These are phyloP conservation scores for Dictyostelium purpureum DNA, from an alignment of 78 protist species.

Conservation along the genomic window DNA sequence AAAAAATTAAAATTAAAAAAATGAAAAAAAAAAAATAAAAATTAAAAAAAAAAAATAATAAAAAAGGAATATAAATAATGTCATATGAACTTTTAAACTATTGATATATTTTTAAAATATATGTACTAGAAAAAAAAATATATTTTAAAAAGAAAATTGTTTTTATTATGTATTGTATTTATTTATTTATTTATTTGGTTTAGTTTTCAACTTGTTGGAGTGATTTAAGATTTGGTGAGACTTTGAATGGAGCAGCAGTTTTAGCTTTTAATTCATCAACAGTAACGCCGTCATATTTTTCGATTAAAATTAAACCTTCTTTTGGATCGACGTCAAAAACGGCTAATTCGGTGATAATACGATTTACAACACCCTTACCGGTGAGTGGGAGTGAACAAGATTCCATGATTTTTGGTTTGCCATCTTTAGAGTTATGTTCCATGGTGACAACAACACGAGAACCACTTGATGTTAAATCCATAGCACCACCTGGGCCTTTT, in stretches of 20 bases:
- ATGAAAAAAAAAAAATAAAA: no score
- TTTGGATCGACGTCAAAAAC: constrained; percentile 53
- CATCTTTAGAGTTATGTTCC: constrained; percentile 96
- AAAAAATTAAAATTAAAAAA: no score
- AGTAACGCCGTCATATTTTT: constrained; percentile 33
- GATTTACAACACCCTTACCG: constrained; percentile 87
- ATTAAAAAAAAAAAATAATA: no score
- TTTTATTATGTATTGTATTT: no score
- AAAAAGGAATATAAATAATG: no score
- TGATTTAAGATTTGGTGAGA: constrained; percentile 54
- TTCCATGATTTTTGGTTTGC: constrained; percentile 91
- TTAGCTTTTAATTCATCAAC: constrained; percentile 40
- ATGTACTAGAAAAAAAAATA: no score
- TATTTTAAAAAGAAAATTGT: no score
- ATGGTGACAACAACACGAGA: constrained; percentile 95
- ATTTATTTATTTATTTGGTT: neutral
- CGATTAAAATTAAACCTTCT: constrained; percentile 30
- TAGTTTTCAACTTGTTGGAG: constrained; percentile 52
- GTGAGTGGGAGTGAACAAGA: constrained; percentile 95
- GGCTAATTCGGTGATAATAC: constrained; percentile 94
- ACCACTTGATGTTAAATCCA: constrained; percentile 95
- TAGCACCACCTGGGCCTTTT: constrained; percentile 99
- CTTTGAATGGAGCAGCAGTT: constrained; percentile 62
- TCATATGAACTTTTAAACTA: no score
- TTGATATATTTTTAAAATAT: no score